Base-by-base conservation (phyloP, 768 basidiomycete species). In the Sporobolomyces roseus region DNA sequence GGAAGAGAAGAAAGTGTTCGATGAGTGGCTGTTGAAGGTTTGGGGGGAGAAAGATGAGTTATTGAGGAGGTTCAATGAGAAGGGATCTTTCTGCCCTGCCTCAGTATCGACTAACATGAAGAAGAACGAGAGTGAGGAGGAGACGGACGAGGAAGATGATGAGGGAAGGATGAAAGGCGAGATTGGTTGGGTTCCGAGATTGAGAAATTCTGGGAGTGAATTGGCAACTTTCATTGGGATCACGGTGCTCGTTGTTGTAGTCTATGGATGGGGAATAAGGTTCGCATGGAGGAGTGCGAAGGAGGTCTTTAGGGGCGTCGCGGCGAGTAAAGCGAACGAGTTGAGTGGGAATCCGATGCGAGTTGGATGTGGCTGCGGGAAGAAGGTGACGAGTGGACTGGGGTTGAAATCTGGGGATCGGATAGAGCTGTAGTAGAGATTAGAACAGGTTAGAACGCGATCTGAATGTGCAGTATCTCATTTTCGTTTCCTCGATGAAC, bases 11-110 rank as follows among this genome's bases (percentile, higher is more conserved):
- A 80, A 83, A 77, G 77, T 32, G 77, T 98, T 98, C 76, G 92
- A 94, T 73, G 58, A 80, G 13, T 98, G 94, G 94, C 79, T 98
- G 65, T 79, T 87, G 69, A 81, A 83, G 50, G 77, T 89, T 63
- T 97, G 93, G 92, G 79, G 79, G 51, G 86, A 88, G 76, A 97
- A 98, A 79, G 93, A 96, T 78, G 79, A 80, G 52, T 80, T 85
- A 60, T 84, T 96, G 76, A 83, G 83, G 27, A 78, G 77, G 51
- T 93, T 86, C 78, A 82, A 84, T 58, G 80, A 84, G 51, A 81
- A 80, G 1, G 83, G 83, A 10, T 79, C 81, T 5, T 84, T 88
- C 64, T 33, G 36, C 33, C 21, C 43, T 12, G 3, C 3, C 27
- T 5, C 38, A 8, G 36, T 23, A 25, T 35, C 36, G 32, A 38